phyloP scores from a whole-genome alignment of 768 basidiomycete genomes.

The Russula griseocarnosa region DNA sequence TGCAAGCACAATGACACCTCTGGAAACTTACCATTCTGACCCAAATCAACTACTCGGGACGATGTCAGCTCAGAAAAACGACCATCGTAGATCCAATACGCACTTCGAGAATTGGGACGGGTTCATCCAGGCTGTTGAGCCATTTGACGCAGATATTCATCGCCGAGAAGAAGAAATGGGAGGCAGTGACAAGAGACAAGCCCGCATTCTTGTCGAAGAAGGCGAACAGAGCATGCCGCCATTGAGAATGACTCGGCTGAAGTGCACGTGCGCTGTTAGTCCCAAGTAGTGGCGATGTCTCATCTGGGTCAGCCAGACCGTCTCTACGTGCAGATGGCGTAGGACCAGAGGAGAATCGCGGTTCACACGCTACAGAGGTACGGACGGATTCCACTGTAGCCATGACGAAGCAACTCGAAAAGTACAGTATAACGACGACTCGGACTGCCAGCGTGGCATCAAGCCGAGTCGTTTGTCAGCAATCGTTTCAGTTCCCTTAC shows the following conservation, averaged over 20 bases:
- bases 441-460: no score
- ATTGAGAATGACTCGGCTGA: background rate
- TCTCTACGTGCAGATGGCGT: background rate
- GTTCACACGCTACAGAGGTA: no score
- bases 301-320: background rate
- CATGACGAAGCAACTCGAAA: background rate
- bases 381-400: conserved; percentile 31
- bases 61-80: background rate
- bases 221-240: conserved; percentile 1
- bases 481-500: no score
- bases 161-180: conserved; percentile 57
- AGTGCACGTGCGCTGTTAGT: background rate
- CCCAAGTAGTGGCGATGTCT: conserved; percentile 1
- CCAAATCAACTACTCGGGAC: conserved; percentile 42
- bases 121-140: conserved; percentile 53
- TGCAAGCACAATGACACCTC: conserved; percentile 8
- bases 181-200: conserved; percentile 51
- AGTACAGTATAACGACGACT: no score
- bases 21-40: conserved; percentile 51
- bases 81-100: conserved; percentile 15
- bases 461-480: no score
- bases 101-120: conserved; percentile 56
- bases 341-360: background rate
- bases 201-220: conserved; percentile 46
- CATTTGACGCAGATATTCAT: conserved; percentile 64